Conservation (phyloP, 2,329 filamentous ascomycete species). For the Botrytis pseudocinerea region DNA sequence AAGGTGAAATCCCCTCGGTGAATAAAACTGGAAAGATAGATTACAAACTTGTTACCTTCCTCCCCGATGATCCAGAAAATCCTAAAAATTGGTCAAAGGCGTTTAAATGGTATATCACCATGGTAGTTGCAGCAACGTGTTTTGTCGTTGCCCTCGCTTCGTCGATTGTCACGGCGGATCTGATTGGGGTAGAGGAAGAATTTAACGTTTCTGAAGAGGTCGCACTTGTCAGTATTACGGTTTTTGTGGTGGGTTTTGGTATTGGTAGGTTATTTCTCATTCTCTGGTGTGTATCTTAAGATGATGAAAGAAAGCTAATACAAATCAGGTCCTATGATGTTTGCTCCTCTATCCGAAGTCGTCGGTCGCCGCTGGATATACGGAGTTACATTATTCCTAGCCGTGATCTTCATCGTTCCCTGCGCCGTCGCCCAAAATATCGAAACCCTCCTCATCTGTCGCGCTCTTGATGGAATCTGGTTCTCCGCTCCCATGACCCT, state of each 20-base stretch:
- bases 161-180: conserved; percentile 75
- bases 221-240: conserved; percentile 67
- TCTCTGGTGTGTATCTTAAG: too few relatives aligned
- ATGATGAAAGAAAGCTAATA: neutral
- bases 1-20: conserved; percentile 54
- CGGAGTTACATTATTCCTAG: conserved; percentile 47
- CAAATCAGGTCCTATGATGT: conserved; percentile 66
- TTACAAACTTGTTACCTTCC: conserved; percentile 70
- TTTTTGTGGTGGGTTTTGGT: conserved; percentile 83
- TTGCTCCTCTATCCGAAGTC: conserved; percentile 77
- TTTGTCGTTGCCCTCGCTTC: conserved; percentile 67
- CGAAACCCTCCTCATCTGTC: conserved; percentile 71
- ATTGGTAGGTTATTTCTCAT: conserved; percentile 53
- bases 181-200: conserved; percentile 61
- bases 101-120: conserved; percentile 81
- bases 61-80: conserved; percentile 69
- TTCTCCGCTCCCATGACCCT: conserved; percentile 87
- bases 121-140: conserved; percentile 76
- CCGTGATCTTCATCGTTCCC: conserved; percentile 78
- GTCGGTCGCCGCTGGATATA: conserved; percentile 73
- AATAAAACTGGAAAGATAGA: conserved; percentile 1
- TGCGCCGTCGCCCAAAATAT: conserved; percentile 78
- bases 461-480: conserved; percentile 77
- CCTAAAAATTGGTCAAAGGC: conserved; percentile 83
- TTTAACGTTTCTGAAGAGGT: conserved; percentile 74